Evolutionary conservation across 202 grass and related monocot species (phyloP), one percentile per base, ranked within the genome.

Genomic region (Carex arenaria): DNA sequence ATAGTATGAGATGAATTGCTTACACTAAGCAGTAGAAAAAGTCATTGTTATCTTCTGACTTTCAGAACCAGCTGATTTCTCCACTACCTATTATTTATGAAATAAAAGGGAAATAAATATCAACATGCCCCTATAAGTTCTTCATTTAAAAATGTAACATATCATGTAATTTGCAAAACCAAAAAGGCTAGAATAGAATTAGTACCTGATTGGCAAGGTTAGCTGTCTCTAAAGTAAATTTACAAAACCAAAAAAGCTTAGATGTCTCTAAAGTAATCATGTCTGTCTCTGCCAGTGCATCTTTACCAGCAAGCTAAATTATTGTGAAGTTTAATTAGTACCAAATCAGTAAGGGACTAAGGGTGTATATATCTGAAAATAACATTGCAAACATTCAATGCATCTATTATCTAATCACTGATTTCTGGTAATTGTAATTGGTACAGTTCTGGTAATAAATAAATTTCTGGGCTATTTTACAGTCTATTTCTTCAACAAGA

Each of bases 11-110:
- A 42, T 72, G 32, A 66, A 66, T 68, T 53, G 90, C 96, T 93
- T 93, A 98, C 96, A 98, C 96, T 84, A 98, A 85, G 31, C 91
- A 93, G 77, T 95, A 93, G 82, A 98, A 98, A 82, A 98, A 85
- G 64, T 95, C 96, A 51, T 91, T 9, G 96, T 98, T 85, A 98
- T 99, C 85, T 98, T 98, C 22, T 95, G 96, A 5, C 96, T 93
- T 52, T 99, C 93, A 59, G 87, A 83, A 89, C 77, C 89, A 83
- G 91, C 96, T 11, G 89, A 89, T 68, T 91, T 85, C 84, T 99
- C 96, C 83, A 99, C 96, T 26, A 91, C 89, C 96, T 98, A 63
- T 1, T 71, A 84, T 61, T 56, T 45, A 43, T 15, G 11, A 36
- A 10, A 14, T 64, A 52, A 30, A 84, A 40, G 61, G 56, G 17